Conservation (phyloP, 169 alveolate genomes). For the Plasmodium adleri region DNA sequence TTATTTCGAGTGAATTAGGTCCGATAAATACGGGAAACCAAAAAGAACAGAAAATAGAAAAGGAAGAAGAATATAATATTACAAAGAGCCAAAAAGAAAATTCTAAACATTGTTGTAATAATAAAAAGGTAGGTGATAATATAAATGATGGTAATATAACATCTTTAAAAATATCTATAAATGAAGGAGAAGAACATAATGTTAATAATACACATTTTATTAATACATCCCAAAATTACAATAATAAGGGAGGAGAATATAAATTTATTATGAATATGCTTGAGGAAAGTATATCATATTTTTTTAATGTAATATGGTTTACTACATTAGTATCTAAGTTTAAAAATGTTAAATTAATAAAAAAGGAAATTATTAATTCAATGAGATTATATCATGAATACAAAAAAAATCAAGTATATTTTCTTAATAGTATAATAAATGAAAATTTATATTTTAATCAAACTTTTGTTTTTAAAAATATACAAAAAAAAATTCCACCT, state of each 20-base stretch:
- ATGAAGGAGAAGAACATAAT: constrained; percentile 19
- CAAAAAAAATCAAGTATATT: constrained; percentile 74
- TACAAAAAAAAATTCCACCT: constrained; percentile 22
- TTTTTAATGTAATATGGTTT: constrained; percentile 84
- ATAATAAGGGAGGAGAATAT: constrained; percentile 78
- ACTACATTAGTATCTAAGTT: constrained; percentile 82
- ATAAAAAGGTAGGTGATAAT: background rate
- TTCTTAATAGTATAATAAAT: constrained; percentile 65
- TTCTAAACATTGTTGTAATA: background rate
- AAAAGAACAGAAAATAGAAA: background rate
- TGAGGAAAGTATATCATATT: constrained; percentile 79
- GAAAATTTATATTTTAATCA: constrained; percentile 34
- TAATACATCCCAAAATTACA: background rate
- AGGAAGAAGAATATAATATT: background rate
- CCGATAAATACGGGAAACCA: too few species aligned
- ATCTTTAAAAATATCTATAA: background rate
- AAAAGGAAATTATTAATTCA: constrained; percentile 78
- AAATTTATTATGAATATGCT: constrained; percentile 83
- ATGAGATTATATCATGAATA: constrained; percentile 80
- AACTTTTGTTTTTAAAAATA: constrained; percentile 24
- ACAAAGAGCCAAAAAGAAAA: background rate
- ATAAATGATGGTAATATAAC: background rate
- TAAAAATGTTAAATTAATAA: constrained; percentile 81
- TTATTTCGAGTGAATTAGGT: too few species aligned
- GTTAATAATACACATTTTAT: background rate